Conservation (phyloP, 805 yeast species). For the Yarrowia phangngaensis region DNA sequence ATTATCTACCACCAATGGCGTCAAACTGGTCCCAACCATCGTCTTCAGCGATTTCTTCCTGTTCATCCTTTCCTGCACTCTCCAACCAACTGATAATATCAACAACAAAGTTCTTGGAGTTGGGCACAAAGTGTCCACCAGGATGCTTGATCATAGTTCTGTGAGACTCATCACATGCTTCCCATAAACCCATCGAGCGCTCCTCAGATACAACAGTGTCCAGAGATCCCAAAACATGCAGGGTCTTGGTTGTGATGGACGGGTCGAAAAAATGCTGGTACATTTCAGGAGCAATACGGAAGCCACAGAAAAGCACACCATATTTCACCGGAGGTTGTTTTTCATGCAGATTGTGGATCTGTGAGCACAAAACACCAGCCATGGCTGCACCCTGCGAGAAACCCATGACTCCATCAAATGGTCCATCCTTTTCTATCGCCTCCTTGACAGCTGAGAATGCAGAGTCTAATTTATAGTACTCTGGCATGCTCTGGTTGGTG, state of each 20-base stretch:
- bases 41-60: constrained; percentile 25
- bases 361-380: constrained; percentile 63
- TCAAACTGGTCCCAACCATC: constrained; percentile 43
- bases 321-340: constrained; percentile 57
- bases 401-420: constrained; percentile 84
- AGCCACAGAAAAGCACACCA: constrained; percentile 72
- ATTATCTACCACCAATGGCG: constrained; percentile 35
- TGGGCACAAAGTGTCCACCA: constrained; percentile 96
- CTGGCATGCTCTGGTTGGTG: constrained; percentile 44
- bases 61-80: constrained; percentile 6
- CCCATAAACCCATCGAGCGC: constrained; percentile 59
- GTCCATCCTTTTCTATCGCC: constrained; percentile 62
- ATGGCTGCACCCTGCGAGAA: constrained; percentile 95
- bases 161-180: constrained; percentile 45
- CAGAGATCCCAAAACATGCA: constrained; percentile 79
- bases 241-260: constrained; percentile 43
- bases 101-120: constrained; percentile 55
- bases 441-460: constrained; percentile 52
- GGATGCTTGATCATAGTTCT: constrained; percentile 69
- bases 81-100: constrained; percentile 37
- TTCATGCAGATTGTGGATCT: constrained; percentile 54
- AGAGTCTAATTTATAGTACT: constrained; percentile 39
- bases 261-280: constrained; percentile 38
- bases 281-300: constrained; percentile 35
- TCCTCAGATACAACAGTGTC: constrained; percentile 81